phyloP scores from a whole-genome alignment of 768 basidiomycete species.

The Steccherinum ochraceum region DNA sequence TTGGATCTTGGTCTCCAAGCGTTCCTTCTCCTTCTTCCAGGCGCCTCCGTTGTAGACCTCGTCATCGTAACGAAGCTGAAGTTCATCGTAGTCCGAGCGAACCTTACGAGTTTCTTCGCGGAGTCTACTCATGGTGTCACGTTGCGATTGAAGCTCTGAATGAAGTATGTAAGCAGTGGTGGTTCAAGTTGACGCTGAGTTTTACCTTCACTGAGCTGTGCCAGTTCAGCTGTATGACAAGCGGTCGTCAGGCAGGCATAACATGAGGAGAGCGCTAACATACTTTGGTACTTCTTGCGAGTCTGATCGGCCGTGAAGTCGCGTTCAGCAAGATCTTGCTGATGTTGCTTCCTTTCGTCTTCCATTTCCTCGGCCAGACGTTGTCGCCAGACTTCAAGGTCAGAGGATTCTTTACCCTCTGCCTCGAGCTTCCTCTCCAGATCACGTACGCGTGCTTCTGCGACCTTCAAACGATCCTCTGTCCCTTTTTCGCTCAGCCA shows the following conservation, averaged over 20 bases:
- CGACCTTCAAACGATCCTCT: conserved; percentile 40
- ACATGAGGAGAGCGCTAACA: conserved; percentile 8
- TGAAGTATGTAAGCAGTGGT: conserved; percentile 3
- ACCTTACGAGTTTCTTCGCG: conserved; percentile 78
- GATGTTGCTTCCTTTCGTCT: conserved; percentile 71
- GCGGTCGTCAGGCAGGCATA: conserved; percentile 3
- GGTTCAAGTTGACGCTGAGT: background rate
- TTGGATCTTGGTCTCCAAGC: conserved; percentile 74
- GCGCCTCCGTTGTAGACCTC: conserved; percentile 71
- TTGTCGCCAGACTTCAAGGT: conserved; percentile 56
- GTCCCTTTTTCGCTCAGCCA: conserved; percentile 45
- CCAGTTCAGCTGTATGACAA: conserved; percentile 53
- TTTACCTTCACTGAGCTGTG: conserved; percentile 73
- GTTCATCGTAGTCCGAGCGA: conserved; percentile 68
- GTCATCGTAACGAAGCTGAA: conserved; percentile 70
- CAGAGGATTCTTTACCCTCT: conserved; percentile 60
- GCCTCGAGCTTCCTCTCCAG: conserved; percentile 60
- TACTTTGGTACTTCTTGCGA: conserved; percentile 83
- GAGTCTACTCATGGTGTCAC: conserved; percentile 66
- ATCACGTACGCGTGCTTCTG: conserved; percentile 50
- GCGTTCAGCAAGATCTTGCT: conserved; percentile 73
- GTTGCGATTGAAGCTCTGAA: conserved; percentile 70
- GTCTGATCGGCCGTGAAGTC: conserved; percentile 78
- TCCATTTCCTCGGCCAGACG: conserved; percentile 73
- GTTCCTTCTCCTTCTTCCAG: conserved; percentile 87